Evolutionary conservation across 352 stramenopile species (phyloP).

Genomic region (Phytopythium mirpurense): DNA sequence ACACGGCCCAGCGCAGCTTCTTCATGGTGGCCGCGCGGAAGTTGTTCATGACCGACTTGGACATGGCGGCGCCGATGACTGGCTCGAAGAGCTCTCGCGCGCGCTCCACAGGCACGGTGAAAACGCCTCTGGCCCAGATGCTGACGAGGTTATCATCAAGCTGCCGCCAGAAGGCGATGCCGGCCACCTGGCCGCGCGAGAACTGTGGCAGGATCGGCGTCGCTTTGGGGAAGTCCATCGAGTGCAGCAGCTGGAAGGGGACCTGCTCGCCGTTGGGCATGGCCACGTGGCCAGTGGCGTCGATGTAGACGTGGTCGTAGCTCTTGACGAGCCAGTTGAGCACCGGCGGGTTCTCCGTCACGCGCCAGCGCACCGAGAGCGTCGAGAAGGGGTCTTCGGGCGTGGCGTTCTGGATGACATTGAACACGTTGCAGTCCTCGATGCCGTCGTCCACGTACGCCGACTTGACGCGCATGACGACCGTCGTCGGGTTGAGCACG

Average conservation of each 20-base stretch:
- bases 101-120: slow-evolving; percentile 10
- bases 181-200: slow-evolving; percentile 39
- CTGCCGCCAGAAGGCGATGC: slow-evolving; percentile 34
- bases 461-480: slow-evolving; percentile 11
- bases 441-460: slow-evolving; percentile 10
- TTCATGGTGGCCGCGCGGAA: slow-evolving; percentile 24
- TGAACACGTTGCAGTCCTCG: slow-evolving; percentile 8
- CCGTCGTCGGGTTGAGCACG: slow-evolving; percentile 23
- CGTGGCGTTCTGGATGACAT: slow-evolving; percentile 7
- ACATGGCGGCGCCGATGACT: slow-evolving; percentile 9
- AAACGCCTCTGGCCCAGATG: slow-evolving; percentile 22
- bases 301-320: slow-evolving; percentile 22
- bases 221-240: slow-evolving; percentile 23
- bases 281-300: slow-evolving; percentile 21
- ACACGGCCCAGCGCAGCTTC: slow-evolving; percentile 25
- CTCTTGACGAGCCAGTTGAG: slow-evolving; percentile 13
- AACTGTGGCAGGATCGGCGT: slow-evolving; percentile 13
- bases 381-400: slow-evolving; percentile 8
- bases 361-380: slow-evolving; percentile 9
- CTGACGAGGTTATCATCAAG: slow-evolving; percentile 28
- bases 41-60: slow-evolving; percentile 18
- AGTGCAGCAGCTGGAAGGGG: slow-evolving; percentile 40
- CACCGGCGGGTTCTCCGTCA: slow-evolving; percentile 11
- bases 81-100: slow-evolving; percentile 2
- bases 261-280: slow-evolving; percentile 21